Base-by-base conservation (phyloP, 371 early-diverging fungal genomes). In the Syncephalastrum sp. region DNA sequence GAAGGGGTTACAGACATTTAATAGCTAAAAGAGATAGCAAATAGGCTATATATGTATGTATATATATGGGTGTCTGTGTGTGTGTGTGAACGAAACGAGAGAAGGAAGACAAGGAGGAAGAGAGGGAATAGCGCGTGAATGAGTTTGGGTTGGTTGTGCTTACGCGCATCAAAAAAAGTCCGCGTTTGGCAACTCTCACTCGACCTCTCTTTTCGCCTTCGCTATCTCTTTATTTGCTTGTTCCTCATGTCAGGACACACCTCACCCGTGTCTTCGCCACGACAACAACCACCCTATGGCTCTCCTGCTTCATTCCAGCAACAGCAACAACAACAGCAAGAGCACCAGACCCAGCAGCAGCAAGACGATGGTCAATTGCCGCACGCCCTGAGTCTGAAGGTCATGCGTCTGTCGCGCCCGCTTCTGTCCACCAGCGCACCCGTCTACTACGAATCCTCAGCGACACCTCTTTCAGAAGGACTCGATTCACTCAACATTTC, bases 361-460 rank as follows among this genome's bases (percentile, higher is more conserved):
- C 76, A 65, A 62, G 79, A 78, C 64, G 79, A 78, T 23, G 51
- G 54, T 16, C 75, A 70, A 33, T n/a, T 54, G 5, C 77, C 77
- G 24, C 94, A 93, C 65, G 76, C 84, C 19, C 79, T 96, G 41
- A 84, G 91, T 0, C 82, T 96, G 42, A 94, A 93, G 66, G 96
- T 96, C 33, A 92, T 96, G 91, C 87, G 97, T 10, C 82, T 95
- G 53, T 89, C 94, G 53, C 84, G 87, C 53, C 95, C 96, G 14
- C 70, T 84, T 6, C 79, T 94, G 50, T 80, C 83, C 24, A 74
- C 72, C 33, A 77, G 82, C 6, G 67, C 74, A n/a, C 79, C 78
- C 10, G 65, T 73, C 38, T 78, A 74, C 57, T 81, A 79, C 58
- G 82, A 76, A 58, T 38, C 67, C 24, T 27, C 67, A 6, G 57